Conservation (phyloP, 306 rosid species). For the Trichosanthes truncata region DNA sequence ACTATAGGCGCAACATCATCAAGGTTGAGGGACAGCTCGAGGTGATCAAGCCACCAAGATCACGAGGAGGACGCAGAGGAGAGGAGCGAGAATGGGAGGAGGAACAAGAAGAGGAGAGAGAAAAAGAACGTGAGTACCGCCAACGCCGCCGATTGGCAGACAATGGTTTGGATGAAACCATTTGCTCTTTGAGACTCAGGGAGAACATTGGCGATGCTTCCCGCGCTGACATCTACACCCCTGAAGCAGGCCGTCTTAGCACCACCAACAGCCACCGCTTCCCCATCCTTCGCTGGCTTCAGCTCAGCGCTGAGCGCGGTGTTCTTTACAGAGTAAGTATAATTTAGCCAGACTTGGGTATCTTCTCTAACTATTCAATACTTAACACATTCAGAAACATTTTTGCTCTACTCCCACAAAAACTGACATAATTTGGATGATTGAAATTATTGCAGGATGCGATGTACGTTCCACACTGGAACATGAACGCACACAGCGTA, state of each 20-base stretch:
- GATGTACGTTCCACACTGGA: constrained; percentile 49
- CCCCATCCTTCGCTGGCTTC: constrained; percentile 23
- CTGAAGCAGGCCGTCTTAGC: constrained; percentile 28
- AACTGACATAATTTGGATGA: background rate
- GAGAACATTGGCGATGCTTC: constrained; percentile 28
- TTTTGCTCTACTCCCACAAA: no score
- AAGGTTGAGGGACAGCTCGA: constrained; percentile 24
- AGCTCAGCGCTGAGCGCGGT: constrained; percentile 34
- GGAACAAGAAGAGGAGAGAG: background rate
- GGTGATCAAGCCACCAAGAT: constrained; percentile 28
- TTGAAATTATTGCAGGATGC: constrained; percentile 28
- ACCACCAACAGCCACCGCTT: constrained; percentile 21
- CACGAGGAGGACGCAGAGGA: background rate
- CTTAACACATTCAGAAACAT: no score
- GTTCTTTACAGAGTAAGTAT: constrained; percentile 21
- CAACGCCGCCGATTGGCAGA: background rate
- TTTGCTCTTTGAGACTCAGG: constrained; percentile 17
- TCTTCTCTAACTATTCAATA: no score
- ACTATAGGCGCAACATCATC: constrained; percentile 27
- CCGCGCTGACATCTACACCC: constrained; percentile 29
- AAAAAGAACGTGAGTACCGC: background rate
- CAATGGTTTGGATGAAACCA: constrained; percentile 27
- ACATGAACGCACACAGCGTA: constrained; percentile 32
- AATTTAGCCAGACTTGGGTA: background rate
- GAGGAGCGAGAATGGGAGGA: constrained; percentile 6